phyloP scores from a whole-genome alignment of 2,329 filamentous ascomycete species.

The Ophiostoma ulmi region DNA sequence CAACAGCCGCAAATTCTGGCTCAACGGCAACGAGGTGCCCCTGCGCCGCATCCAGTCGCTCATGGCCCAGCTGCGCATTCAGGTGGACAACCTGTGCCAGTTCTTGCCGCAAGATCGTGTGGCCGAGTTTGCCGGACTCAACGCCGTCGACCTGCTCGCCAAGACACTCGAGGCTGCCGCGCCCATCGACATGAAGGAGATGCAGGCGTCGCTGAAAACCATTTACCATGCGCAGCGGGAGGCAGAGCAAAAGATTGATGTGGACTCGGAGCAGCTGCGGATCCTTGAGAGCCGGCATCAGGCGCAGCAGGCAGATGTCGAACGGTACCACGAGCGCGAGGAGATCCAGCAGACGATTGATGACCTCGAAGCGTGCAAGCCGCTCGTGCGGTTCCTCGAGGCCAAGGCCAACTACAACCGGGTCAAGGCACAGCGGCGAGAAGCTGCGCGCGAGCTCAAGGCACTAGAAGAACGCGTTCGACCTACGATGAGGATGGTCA shows the following conservation, averaged over 20 bases:
- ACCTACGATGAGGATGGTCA: conserved; percentile 65
- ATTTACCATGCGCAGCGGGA: conserved; percentile 65
- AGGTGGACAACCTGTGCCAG: conserved; percentile 96
- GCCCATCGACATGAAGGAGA: conserved; percentile 69
- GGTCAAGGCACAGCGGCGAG: conserved; percentile 51
- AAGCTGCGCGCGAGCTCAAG: conserved; percentile 46
- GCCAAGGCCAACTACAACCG: conserved; percentile 45
- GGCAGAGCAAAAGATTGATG: conserved; percentile 52
- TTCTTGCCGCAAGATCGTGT: conserved; percentile 96
- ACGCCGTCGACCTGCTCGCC: conserved; percentile 71
- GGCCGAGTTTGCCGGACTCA: conserved; percentile 82
- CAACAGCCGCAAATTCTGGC: conserved; percentile 71
- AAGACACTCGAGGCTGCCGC: conserved; percentile 88
- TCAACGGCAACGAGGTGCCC: conserved; percentile 61
- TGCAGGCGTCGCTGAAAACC: conserved; percentile 69
- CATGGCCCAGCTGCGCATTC: conserved; percentile 71
- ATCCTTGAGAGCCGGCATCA: conserved; percentile 68
- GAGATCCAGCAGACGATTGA: conserved; percentile 60
- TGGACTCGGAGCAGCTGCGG: conserved; percentile 57
- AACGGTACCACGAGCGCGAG: conserved; percentile 71
- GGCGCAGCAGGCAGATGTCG: conserved; percentile 73
- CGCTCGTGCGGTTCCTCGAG: conserved; percentile 60
- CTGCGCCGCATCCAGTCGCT: conserved; percentile 63
- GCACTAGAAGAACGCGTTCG: conserved; percentile 54
- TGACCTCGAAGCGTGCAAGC: conserved; percentile 59